Evolutionary conservation across 106 monocot species (phyloP).

Genomic region (Acorus gramineus): DNA sequence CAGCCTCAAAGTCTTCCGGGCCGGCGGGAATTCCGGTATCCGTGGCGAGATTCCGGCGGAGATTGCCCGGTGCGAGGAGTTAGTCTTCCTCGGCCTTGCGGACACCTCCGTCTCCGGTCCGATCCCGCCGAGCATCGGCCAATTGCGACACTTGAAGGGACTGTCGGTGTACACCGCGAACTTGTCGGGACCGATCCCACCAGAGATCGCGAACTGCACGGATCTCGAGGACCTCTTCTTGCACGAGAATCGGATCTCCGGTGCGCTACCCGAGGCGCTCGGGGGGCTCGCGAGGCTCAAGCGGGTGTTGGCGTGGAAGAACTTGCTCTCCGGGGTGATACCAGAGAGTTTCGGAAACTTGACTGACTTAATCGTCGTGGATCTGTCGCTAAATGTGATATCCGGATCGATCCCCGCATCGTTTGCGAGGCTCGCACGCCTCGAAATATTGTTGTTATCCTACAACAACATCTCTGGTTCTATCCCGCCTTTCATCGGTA

Average conservation of each 20-base stretch:
- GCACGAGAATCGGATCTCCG: conserved; percentile 9
- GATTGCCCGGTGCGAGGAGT: conserved; percentile 8
- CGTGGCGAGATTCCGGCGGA: conserved; percentile 10
- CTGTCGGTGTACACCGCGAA: conserved; percentile 12
- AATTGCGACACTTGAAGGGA: conserved; percentile 6
- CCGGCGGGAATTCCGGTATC: conserved; percentile 14
- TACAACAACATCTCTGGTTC: conserved; percentile 17
- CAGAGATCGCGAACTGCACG: conserved; percentile 12
- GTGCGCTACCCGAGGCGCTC: conserved; percentile 2
- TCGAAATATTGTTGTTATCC: conserved; percentile 12
- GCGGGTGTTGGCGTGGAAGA: conserved; percentile 12
- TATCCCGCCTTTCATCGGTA: conserved; percentile 7
- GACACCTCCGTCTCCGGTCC: conserved; percentile 15
- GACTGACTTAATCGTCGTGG: conserved; percentile 7
- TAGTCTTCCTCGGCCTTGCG: conserved; percentile 15
- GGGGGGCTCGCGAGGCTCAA: conserved; percentile 11
- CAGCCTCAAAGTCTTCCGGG: conserved; percentile 5
- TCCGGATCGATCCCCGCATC: conserved; percentile 9
- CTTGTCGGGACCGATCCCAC: conserved; percentile 8
- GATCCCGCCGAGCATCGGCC: conserved; percentile 5
- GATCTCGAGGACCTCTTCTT: conserved; percentile 15
- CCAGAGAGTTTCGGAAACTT: conserved; percentile 10
- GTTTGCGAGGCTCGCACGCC: background rate
- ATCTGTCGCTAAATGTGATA: conserved; percentile 11
- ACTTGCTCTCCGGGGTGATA: background rate